Conservation (phyloP, 202 grass and related monocot genomes). For the Digitaria exilis region DNA sequence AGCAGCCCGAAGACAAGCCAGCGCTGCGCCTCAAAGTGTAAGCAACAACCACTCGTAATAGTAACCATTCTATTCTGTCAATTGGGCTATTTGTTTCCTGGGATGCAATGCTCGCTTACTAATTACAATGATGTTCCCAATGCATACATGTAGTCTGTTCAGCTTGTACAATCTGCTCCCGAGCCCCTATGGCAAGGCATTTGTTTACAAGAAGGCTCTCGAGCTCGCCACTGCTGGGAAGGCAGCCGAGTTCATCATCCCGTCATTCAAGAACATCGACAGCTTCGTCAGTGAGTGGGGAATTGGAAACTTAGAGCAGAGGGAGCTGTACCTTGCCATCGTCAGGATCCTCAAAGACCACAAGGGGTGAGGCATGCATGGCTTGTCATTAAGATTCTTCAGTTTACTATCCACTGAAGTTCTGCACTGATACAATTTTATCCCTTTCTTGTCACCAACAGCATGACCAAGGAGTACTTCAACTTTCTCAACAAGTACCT, state of each 20-base stretch:
- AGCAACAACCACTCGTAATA: background rate
- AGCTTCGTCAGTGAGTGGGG: too few relatives aligned
- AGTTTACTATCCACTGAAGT: background rate
- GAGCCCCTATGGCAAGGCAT: slow-evolving; percentile 61
- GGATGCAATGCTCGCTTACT: background rate
- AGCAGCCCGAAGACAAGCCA: slow-evolving; percentile 68
- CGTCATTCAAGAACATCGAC: slow-evolving; percentile 64
- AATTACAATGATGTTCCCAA: background rate
- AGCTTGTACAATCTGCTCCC: slow-evolving; percentile 80
- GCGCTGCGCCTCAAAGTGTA: slow-evolving; percentile 83
- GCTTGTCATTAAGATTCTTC: background rate
- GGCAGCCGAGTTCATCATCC: background rate
- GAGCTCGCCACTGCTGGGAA: slow-evolving; percentile 46
- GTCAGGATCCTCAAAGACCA: slow-evolving; percentile 80
- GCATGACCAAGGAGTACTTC: slow-evolving; percentile 83
- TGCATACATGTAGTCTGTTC: slow-evolving; percentile 54
- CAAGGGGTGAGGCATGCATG: slow-evolving; percentile 27
- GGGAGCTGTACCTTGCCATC: slow-evolving; percentile 65
- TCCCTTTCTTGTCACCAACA: slow-evolving; percentile 15
- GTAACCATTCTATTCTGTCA: background rate
- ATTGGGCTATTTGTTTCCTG: background rate
- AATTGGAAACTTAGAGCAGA: slow-evolving; percentile 58
- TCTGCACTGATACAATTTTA: background rate
- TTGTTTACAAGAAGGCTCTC: slow-evolving; percentile 84
- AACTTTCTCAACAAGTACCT: slow-evolving; percentile 90